Percentiles rank a stretch among this genome's conserved stretches.
phyloP scores from a whole-genome alignment of 768 basidiomycete species.

The Inosperma sp. region DNA sequence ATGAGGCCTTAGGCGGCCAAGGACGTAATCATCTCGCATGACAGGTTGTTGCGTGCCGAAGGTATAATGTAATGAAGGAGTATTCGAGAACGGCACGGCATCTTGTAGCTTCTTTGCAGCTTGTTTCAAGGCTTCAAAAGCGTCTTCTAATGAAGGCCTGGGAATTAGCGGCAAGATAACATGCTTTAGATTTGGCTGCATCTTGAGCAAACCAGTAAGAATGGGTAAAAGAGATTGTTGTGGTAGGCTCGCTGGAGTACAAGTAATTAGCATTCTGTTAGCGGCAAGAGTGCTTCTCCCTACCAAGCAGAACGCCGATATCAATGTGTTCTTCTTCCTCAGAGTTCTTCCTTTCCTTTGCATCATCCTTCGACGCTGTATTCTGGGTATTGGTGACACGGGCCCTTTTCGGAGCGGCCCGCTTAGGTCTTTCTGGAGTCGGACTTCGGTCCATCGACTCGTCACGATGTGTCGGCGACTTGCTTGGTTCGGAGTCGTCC shows the following conservation, averaged over 20 bases:
- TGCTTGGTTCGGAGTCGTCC: slow-evolving; percentile 49
- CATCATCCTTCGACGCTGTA: slow-evolving; percentile 36
- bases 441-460: slow-evolving; percentile 83
- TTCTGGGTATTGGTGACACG: slow-evolving; percentile 38
- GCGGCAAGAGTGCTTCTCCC: slow-evolving; percentile 21
- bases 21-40: slow-evolving; percentile 80
- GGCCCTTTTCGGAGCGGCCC: slow-evolving; percentile 63
- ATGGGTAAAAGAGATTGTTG: slow-evolving; percentile 72
- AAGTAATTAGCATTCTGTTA: slow-evolving; percentile 8
- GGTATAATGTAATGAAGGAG: slow-evolving; percentile 14
- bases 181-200: slow-evolving; percentile 68
- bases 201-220: slow-evolving; percentile 59
- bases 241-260: slow-evolving; percentile 64
- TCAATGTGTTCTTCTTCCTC: slow-evolving; percentile 54
- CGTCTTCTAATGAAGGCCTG: slow-evolving; percentile 75
- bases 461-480: slow-evolving; percentile 41
- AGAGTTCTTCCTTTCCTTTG: slow-evolving; percentile 47
- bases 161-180: slow-evolving; percentile 74
- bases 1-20: slow-evolving; percentile 69
- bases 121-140: slow-evolving; percentile 59
- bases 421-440: slow-evolving; percentile 74
- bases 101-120: slow-evolving; percentile 73
- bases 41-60: slow-evolving; percentile 35
- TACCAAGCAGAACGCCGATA: slow-evolving; percentile 77
- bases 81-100: slow-evolving; percentile 76